Percentiles rank a stretch among this genome's conserved stretches.
Conservation (phyloP, 2,329 filamentous ascomycete species). For the Epichloe amarillans region DNA sequence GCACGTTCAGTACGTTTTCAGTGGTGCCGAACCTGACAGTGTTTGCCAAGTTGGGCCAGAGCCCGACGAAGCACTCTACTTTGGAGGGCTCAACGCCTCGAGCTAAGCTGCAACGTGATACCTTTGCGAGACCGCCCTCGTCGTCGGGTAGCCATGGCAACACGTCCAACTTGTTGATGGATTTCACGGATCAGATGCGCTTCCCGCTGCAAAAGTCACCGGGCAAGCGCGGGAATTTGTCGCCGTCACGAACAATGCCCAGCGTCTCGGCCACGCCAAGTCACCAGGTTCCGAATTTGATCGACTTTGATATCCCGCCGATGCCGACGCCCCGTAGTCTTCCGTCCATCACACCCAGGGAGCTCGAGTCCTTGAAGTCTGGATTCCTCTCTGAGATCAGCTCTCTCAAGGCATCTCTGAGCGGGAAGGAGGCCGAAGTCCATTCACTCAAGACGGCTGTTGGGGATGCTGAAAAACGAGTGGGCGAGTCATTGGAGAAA, state of each 20-base stretch:
- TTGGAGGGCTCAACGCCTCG: constrained; percentile 27
- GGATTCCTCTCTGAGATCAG: constrained; percentile 85
- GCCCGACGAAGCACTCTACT: constrained; percentile 39
- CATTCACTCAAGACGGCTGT: constrained; percentile 77
- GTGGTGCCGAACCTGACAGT: constrained; percentile 78
- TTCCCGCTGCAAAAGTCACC: constrained; percentile 35
- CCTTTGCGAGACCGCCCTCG: constrained; percentile 19
- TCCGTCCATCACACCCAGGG: constrained; percentile 79
- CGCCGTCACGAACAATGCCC: constrained; percentile 19
- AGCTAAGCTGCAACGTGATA: constrained; percentile 16
- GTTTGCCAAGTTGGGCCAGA: constrained; percentile 61
- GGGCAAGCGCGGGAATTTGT: constrained; percentile 19
- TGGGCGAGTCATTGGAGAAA: constrained; percentile 73
- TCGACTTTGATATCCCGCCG: constrained; percentile 75
- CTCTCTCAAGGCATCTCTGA: constrained; percentile 80
- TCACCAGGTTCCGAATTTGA: constrained; percentile 50
- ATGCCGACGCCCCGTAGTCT: constrained; percentile 84
- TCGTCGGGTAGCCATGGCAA: constrained; percentile 34
- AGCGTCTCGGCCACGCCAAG: constrained; percentile 31
- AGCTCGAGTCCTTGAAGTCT: constrained; percentile 86
- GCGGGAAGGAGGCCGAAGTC: constrained; percentile 86
- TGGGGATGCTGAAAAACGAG: constrained; percentile 79
- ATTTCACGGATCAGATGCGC: constrained; percentile 68
- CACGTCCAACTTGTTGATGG: constrained; percentile 68
- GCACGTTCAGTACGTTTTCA: constrained; percentile 80